Evolutionary conservation across 192 early-diverging fungal genomes (phyloP).

Genomic region (Thamnidium elegans): DNA sequence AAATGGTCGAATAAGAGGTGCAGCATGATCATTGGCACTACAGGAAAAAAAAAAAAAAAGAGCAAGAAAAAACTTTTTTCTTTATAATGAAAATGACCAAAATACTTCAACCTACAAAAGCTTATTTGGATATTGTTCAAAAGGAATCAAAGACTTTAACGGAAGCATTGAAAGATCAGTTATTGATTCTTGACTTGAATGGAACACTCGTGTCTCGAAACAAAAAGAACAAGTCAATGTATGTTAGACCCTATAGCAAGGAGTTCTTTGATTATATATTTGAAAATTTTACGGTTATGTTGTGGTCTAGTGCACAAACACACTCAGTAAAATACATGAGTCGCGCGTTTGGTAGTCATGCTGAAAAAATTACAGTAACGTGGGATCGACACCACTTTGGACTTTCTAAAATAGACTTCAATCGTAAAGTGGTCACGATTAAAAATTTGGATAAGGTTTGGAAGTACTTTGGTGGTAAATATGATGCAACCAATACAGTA

Average conservation of each 20-base stretch:
- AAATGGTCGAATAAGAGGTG: no score
- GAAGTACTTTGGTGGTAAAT: slow-evolving; percentile 24
- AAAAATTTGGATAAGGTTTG: slow-evolving; percentile 65
- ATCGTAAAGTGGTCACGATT: slow-evolving; percentile 45
- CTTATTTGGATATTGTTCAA: background rate
- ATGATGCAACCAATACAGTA: slow-evolving; percentile 49
- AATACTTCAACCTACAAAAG: background rate
- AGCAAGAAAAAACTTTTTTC: background rate
- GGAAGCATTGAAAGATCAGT: slow-evolving; percentile 25
- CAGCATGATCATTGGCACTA: no score
- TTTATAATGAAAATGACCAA: background rate
- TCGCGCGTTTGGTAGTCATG: slow-evolving; percentile 36
- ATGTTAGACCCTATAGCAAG: slow-evolving; percentile 47
- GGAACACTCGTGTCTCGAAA: slow-evolving; percentile 59
- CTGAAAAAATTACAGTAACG: slow-evolving; percentile 40
- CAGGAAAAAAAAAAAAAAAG: background rate
- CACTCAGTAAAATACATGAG: slow-evolving; percentile 57
- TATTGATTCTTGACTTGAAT: slow-evolving; percentile 71
- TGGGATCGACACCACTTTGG: slow-evolving; percentile 58
- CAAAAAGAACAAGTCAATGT: slow-evolving; percentile 16
- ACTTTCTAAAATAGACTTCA: slow-evolving; percentile 38
- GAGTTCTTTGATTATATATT: slow-evolving; percentile 58
- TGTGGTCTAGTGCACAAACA: slow-evolving; percentile 70
- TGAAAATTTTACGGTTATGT: slow-evolving; percentile 60
- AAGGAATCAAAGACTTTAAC: background rate